These are phyloP conservation scores for Arxiozyma heterogenica DNA, from an alignment of 1,139 yeast species.

Conservation along the genomic window DNA sequence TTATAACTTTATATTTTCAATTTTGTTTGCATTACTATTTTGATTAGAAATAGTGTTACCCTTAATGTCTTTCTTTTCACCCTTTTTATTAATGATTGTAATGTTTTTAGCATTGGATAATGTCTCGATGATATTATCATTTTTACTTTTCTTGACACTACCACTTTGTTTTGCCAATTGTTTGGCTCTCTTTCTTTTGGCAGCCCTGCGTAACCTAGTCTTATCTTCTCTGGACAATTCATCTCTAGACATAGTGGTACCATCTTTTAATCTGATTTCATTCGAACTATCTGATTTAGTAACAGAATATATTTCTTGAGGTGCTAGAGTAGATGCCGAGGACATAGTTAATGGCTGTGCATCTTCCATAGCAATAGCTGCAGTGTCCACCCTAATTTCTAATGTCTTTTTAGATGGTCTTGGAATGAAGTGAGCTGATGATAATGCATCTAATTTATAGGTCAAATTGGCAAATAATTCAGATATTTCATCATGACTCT, in stretches of 20 bases:
- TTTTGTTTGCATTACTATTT: background rate
- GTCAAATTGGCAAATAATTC: conserved; percentile 54
- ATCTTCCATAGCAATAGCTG: conserved; percentile 87
- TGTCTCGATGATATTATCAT: conserved; percentile 61
- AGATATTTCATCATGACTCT: conserved; percentile 70
- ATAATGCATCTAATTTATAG: conserved; percentile 73
- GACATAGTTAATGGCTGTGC: conserved; percentile 87
- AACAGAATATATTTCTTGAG: conserved; percentile 83
- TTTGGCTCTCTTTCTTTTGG: conserved; percentile 70
- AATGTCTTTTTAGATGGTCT: conserved; percentile 75
- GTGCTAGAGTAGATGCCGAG: conserved; percentile 72
- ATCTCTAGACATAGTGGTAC: conserved; percentile 71
- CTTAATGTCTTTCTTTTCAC: conserved; percentile 62
- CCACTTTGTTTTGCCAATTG: conserved; percentile 33
- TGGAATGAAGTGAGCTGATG: conserved; percentile 91
- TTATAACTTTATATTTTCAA: conserved; percentile 2
- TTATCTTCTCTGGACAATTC: conserved; percentile 84
- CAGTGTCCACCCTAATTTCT: conserved; percentile 70
- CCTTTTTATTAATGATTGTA: conserved; percentile 70
- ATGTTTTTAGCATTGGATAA: conserved; percentile 67
- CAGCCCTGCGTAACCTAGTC: conserved; percentile 76
- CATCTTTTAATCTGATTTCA: conserved; percentile 71
- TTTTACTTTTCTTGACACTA: conserved; percentile 44
- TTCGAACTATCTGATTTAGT: conserved; percentile 40
- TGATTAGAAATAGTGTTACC: conserved; percentile 35